Evolutionary conservation across 192 early-diverging fungal species (phyloP), one percentile per base, ranked within the genome.

Genomic region (Coemansia sp.): DNA sequence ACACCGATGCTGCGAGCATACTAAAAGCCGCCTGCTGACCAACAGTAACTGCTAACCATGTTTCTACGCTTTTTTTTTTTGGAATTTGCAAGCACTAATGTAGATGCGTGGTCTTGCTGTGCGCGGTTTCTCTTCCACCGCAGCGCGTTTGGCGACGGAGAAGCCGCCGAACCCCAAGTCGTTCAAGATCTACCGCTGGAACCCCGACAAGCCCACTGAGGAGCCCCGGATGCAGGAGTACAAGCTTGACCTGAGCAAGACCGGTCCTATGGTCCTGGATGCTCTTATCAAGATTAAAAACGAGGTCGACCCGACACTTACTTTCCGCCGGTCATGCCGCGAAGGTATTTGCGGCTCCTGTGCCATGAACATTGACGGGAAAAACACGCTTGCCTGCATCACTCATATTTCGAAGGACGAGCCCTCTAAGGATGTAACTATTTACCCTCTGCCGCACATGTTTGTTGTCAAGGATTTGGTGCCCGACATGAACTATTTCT

Each of bases 321-420:
- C 96, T 32, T 95, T 97, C 88, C 91, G 96, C 76, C 88, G 94
- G 63, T 94, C 93, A 20, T 96, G 96, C 84, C 92, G 94, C 80
- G 96, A 98, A 84, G 94, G 94, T 57, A 97, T 97, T 70, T 97
- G 96, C 73, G 96, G 96, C 61, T 95, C 93, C 51, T 98, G 96
- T 71, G 90, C 96, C 57, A 98, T 98, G 96, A 98, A 98, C 88
- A 98, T 98, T 77, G 89, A 91, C 75, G 96, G 96, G 62, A 83
- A 77, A 18, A 98, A 98, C 86, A 98, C 94, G 20, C 85, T 98
- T 48, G 96, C 96, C 17, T 98, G 94, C 83, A 87, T 96, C 59
- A 85, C 84, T 73, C 90, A 93, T 63, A 95, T 98, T 64, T 88
- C 95, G 54, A 85, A 90, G 29, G 80, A 87, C 68, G 71, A 82